Evolutionary conservation across 129 eudicot genomes (phyloP).

Genomic region (Gnaphalium uliginosum): DNA sequence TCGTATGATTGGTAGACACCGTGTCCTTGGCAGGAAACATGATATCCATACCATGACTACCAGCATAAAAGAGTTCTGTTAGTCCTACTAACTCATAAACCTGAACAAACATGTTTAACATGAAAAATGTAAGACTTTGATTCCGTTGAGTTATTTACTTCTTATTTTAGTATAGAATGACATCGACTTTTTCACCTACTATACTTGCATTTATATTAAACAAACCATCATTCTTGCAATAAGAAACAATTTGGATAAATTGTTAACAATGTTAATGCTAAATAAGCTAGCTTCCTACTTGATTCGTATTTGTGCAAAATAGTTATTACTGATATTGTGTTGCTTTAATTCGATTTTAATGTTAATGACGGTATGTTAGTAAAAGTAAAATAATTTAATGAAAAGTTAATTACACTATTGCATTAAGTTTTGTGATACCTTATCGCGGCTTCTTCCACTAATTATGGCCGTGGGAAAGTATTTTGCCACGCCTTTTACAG

Average conservation of each 20-base stretch:
- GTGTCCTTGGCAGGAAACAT: slow-evolving; percentile 52
- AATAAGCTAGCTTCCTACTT: no score
- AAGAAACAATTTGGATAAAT: no score
- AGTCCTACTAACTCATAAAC: slow-evolving; percentile 84
- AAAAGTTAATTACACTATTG: not conserved
- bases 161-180: not conserved
- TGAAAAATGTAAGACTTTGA: slow-evolving; percentile 5
- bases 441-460: slow-evolving; percentile 84
- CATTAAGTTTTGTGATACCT: slow-evolving; percentile 44
- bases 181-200: not conserved
- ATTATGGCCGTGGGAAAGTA: slow-evolving; percentile 81
- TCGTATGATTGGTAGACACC: slow-evolving; percentile 26
- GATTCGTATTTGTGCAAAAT: not conserved
- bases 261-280: no score
- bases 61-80: slow-evolving; percentile 78
- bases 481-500: slow-evolving; percentile 65
- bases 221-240: not conserved
- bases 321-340: not conserved
- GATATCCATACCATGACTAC: slow-evolving; percentile 94
- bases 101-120: slow-evolving; percentile 38
- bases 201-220: not conserved
- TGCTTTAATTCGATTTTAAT: slow-evolving; percentile 2
- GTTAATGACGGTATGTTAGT: not conserved
- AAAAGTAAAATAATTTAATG: not conserved
- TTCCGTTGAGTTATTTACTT: not conserved